Evolutionary conservation across 805 yeast species (phyloP), one percentile per base, ranked within the genome.

Genomic region (Yarrowia sp.): DNA sequence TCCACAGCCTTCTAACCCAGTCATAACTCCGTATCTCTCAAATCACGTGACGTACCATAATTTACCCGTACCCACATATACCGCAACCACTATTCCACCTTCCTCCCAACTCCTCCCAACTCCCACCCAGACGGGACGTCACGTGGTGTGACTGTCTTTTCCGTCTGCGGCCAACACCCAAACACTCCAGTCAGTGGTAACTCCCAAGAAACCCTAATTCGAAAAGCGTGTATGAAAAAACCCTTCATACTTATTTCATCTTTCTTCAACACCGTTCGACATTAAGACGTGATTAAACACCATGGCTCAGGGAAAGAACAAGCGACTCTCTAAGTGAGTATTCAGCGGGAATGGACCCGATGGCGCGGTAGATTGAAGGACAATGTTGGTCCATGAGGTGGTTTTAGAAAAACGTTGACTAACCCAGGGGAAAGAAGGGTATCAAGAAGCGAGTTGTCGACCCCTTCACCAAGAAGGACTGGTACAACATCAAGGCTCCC

Each of bases 401-500:
- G n/a, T n/a, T n/a, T n/a, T n/a, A n/a, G n/a, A n/a, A n/a, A n/a
- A n/a, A n/a, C n/a, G n/a, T n/a, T n/a, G n/a, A 41, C 52, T 46
- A 87, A 87, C 62, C 12, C 48, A 54, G 62, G 85, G 89, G 93
- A 85, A 85, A 89, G 91, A 93, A 93, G 84, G 98, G 98, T 79
- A 84, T 91, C 82, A 93, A 93, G 96, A 95, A 93, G 96, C 93
- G 88, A 88, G 95, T 90, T 79, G 96, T 92, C 74, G 99, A 93
- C 86, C 98, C 98, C 79, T 93, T 93, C 95, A 85, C 97, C 88
- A 92, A 92, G 83, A 93, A 93, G 85, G 98, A 92, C 77, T 93
- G 98, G 98, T 92, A 84, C 82, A 96, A 90, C 82, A 90, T 92
- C 83, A 92, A 92, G 85, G 98, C 98, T 73, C 98, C 98, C 78